Conservation (phyloP, 495 filamentous ascomycete genomes). For the Hypoxylon rickii region DNA sequence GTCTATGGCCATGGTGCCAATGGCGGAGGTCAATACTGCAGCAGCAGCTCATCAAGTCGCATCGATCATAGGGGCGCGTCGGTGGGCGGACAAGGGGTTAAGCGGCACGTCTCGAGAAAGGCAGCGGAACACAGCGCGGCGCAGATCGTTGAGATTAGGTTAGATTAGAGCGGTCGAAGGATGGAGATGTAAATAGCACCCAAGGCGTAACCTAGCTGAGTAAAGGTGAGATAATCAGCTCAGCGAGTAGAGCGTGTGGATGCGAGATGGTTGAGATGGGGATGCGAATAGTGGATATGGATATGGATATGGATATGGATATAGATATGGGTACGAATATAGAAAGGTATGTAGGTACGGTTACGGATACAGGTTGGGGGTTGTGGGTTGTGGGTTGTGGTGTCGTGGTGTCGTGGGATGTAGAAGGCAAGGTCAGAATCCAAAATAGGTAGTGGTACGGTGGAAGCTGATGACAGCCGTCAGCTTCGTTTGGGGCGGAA, state of each 20-base stretch:
- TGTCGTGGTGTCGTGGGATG: not conserved
- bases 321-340: no score
- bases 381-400: not conserved
- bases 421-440: not conserved
- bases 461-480: not conserved
- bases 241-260: conserved; percentile 5
- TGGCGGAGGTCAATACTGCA: conserved; percentile 32
- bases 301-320: no score
- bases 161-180: conserved; percentile 3
- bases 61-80: conserved; percentile 35
- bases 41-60: conserved; percentile 38
- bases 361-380: no score
- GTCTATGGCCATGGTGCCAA: conserved; percentile 55
- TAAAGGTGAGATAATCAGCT: conserved; percentile 7
- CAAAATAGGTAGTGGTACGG: not conserved
- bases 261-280: conserved; percentile 1
- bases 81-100: not conserved
- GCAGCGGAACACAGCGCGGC: not conserved
- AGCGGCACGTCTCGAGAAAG: conserved; percentile 24
- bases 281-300: not conserved
- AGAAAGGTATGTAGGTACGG: not conserved
- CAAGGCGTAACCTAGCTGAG: not conserved
- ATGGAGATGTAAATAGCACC: not conserved
- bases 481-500: not conserved
- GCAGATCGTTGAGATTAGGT: conserved; percentile 24